phyloP scores from a whole-genome alignment of 2,329 filamentous ascomycete genomes.

The Sporothrix humicola region DNA sequence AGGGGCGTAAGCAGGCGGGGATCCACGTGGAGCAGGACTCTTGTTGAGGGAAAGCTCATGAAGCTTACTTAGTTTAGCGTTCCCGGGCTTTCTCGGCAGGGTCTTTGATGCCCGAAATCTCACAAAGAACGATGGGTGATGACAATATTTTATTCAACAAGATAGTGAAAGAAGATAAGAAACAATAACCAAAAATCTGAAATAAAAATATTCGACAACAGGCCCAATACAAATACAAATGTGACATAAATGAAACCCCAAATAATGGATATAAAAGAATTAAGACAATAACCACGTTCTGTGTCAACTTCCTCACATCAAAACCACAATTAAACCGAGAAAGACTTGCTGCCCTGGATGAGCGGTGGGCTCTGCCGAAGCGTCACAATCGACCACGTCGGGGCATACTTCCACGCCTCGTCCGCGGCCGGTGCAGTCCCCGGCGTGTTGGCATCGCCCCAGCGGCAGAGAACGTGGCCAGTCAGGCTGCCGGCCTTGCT shows the following conservation, averaged over 20 bases:
- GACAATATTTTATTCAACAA: not conserved
- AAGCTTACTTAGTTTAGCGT: conserved; percentile 20
- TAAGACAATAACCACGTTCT: not conserved
- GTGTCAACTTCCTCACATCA: too few species aligned
- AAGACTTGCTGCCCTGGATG: conserved; percentile 78
- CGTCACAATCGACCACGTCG: conserved; percentile 77
- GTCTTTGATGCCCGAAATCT: not conserved
- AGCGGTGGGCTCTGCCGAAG: conserved; percentile 75
- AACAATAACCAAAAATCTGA: not conserved
- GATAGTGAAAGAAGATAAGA: not conserved
- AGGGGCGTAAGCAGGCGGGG: not conserved
- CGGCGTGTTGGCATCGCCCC: conserved; percentile 80
- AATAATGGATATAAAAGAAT: not conserved
- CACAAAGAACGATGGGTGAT: not conserved
- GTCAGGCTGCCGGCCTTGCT: conserved; percentile 49
- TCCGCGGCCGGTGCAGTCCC: conserved; percentile 82
- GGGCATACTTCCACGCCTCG: conserved; percentile 76
- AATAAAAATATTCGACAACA: not conserved
- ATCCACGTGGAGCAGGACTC: not conserved
- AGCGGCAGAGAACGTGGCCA: conserved; percentile 77
- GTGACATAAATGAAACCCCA: not conserved
- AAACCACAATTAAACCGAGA: conserved; percentile 53
- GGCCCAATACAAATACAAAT: conserved; percentile 10
- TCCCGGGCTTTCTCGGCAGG: not conserved
- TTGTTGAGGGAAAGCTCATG: not conserved